A percentile compares a stretch with the other conserved stretches of the same genome.
These are phyloP conservation scores for Pseudocercospora pini-densiflorae DNA, from an alignment of 2,329 filamentous ascomycete species.

Conservation along the genomic window DNA sequence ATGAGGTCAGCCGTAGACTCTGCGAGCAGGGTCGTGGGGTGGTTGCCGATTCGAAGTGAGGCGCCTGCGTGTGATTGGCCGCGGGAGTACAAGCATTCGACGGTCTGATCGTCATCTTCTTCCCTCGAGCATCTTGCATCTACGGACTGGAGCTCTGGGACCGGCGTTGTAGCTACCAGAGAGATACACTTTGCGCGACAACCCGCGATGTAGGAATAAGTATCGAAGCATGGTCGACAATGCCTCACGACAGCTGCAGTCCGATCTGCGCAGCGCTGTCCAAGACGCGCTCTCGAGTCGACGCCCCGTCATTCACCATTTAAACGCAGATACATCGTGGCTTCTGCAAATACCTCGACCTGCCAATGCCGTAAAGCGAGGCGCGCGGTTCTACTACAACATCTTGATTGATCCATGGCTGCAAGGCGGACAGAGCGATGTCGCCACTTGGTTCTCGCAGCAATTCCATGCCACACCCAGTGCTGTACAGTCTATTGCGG, in stretches of 20 bases:
- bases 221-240: slow-evolving; percentile 32
- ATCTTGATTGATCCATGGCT: slow-evolving; percentile 71
- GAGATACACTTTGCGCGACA: background rate
- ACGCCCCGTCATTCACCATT: slow-evolving; percentile 63
- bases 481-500: slow-evolving; percentile 58
- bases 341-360: slow-evolving; percentile 67
- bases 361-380: slow-evolving; percentile 45
- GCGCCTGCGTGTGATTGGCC: background rate
- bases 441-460: slow-evolving; percentile 67
- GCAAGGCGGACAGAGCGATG: slow-evolving; percentile 64
- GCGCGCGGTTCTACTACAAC: slow-evolving; percentile 62
- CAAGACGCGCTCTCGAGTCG: slow-evolving; percentile 47
- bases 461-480: slow-evolving; percentile 65
- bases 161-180: background rate
- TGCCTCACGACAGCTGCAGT: slow-evolving; percentile 46
- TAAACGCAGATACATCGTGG: slow-evolving; percentile 72
- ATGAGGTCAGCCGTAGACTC: slow-evolving; percentile 1
- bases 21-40: background rate
- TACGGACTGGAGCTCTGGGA: background rate
- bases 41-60: background rate
- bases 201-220: slow-evolving; percentile 12
- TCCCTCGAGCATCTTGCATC: background rate
- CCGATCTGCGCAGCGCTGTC: slow-evolving; percentile 48
- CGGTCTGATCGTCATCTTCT: background rate
- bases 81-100: slow-evolving; percentile 1